Evolutionary conservation across 768 basidiomycete species (phyloP).

Genomic region (Russula foetens): DNA sequence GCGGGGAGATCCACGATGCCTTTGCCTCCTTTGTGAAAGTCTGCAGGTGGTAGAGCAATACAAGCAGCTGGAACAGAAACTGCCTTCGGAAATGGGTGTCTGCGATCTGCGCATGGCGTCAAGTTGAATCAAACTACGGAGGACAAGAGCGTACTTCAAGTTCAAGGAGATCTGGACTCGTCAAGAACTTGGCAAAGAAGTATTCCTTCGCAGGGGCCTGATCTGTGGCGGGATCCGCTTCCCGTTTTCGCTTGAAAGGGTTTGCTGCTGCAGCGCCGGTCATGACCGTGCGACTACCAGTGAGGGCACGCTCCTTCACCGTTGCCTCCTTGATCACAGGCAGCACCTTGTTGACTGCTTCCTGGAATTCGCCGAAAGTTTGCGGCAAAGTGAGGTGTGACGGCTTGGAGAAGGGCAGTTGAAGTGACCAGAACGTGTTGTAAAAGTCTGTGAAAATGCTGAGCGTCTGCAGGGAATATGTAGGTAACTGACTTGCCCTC

Average conservation of each 20-base stretch:
- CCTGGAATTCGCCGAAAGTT: constrained; percentile 57
- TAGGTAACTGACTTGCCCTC: constrained; percentile 36
- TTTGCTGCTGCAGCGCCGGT: constrained; percentile 28
- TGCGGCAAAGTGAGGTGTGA: constrained; percentile 51
- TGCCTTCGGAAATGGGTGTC: constrained; percentile 92
- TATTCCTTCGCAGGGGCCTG: constrained; percentile 51
- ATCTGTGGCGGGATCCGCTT: constrained; percentile 42
- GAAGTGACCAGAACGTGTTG: constrained; percentile 84
- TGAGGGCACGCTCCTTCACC: constrained; percentile 80
- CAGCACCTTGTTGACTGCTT: constrained; percentile 62
- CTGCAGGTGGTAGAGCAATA: constrained; percentile 67
- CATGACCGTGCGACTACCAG: constrained; percentile 52
- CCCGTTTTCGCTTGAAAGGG: constrained; percentile 59
- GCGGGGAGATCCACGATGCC: constrained; percentile 46
- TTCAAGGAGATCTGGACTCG: constrained; percentile 77
- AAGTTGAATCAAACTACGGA: not conserved
- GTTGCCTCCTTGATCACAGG: constrained; percentile 81
- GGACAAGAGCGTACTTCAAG: constrained; percentile 54
- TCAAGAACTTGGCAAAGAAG: constrained; percentile 92
- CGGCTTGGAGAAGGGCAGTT: constrained; percentile 78
- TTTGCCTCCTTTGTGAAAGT: constrained; percentile 67
- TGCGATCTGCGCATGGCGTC: constrained; percentile 48
- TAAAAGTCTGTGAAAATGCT: constrained; percentile 54
- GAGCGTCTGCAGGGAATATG: not conserved
- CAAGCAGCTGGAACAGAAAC: constrained; percentile 77